Evolutionary conservation across 495 filamentous ascomycete species (phyloP), one percentile per base, ranked within the genome.

Genomic region (Tuber calosporum): DNA sequence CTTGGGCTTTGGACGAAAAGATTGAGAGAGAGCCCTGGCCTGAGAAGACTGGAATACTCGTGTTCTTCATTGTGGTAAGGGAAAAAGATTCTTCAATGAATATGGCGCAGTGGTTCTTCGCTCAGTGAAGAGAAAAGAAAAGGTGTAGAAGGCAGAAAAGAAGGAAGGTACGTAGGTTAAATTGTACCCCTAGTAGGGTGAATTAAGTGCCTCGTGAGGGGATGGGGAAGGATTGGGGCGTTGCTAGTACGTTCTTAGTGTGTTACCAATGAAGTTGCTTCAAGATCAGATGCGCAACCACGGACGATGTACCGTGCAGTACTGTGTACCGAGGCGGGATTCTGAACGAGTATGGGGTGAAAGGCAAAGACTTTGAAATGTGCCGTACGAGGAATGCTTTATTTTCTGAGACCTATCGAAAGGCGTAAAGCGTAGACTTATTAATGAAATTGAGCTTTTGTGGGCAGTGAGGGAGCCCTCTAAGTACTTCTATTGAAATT

Each of bases 1-100:
- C 39, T 1, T 43, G 71, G 3, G 74, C 76, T 58, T 78, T 77
- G 9, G 74, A 68, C 20, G 76, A 78, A 67, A 73, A 78, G 34
- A 78, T 41, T 22, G 75, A 62, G 30, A 78, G 75, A 34, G 75
- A 73, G 22, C 76, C 76, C 36, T 78, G 76, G 26, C 76, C 76
- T 8, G 76, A 74, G 26, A 77, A 77, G 38, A 77, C 42, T 9
- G 76, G 70, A 38, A 77, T 77, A 68, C 53, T 77, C 66, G 30
- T 77, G 26, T 70, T 77, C n/a, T 70, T 77, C 53, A 77, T 73
- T 15, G 41, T 53, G 15, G 26, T 34, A 34, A 15, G 13, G 30
- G 30, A 62, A 62, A 62, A 62, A 62, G n/a, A 48, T 17, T 67
- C 62, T 36, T 17, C 19, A 15, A 41, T 15, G 4, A 36, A 62